These are phyloP conservation scores for Leishmania amazonensis DNA, from an alignment of 208 protist species.

Conservation along the genomic window DNA sequence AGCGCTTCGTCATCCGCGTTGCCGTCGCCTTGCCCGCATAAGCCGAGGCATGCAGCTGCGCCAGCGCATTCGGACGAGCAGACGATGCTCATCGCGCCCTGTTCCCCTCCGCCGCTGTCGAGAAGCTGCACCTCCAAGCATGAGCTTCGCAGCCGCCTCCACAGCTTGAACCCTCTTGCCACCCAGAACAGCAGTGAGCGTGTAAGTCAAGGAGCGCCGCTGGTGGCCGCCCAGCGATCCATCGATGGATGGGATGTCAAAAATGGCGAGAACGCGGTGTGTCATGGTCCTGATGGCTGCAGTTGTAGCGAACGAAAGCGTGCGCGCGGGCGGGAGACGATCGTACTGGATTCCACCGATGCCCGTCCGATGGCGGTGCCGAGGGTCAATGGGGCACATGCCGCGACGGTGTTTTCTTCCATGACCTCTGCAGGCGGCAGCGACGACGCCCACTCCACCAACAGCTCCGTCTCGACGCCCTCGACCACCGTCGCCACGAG, in stretches of 20 bases:
- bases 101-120: slow-evolving; percentile 9
- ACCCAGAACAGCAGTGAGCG: slow-evolving; percentile 9
- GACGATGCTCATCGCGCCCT: slow-evolving; percentile 6
- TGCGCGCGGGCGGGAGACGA: neutral
- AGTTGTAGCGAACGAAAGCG: neutral
- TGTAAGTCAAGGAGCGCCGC: neutral
- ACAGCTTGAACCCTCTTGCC: slow-evolving; percentile 3
- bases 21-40: neutral
- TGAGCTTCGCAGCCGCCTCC: slow-evolving; percentile 19
- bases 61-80: neutral
- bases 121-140: slow-evolving; percentile 14
- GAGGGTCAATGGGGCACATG: neutral
- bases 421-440: neutral
- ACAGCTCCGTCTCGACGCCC: neutral
- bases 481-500: slow-evolving; percentile 16
- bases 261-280: neutral
- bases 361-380: neutral
- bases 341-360: neutral
- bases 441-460: neutral
- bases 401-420: neutral
- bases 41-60: too few species aligned
- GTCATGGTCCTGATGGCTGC: neutral
- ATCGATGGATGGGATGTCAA: too few species aligned
- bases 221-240: neutral
- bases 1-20: neutral